Conservation (phyloP, 2,329 filamentous ascomycete genomes). For the Corynespora cassiicola region DNA sequence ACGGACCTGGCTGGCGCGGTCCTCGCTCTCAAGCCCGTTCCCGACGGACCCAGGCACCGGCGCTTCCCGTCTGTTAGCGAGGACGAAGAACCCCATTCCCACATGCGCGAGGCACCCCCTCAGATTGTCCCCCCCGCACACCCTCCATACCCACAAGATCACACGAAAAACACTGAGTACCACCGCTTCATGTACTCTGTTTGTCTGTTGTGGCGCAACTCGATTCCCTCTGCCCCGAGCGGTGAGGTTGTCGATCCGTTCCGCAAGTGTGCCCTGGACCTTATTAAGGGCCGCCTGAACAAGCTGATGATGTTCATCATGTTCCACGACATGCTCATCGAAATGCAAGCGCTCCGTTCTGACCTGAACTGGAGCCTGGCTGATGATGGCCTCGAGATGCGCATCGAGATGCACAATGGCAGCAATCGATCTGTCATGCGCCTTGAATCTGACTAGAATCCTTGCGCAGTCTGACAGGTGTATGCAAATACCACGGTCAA, state of each 20-base stretch:
- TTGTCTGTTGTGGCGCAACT: conserved; percentile 29
- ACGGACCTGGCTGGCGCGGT: conserved; percentile 11
- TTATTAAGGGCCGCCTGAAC: conserved; percentile 22
- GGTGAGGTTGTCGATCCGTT: conserved; percentile 17
- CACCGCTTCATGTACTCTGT: conserved; percentile 27
- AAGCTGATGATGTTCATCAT: conserved; percentile 16
- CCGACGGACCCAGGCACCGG: not conserved
- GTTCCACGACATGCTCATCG: conserved; percentile 22
- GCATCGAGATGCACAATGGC: not conserved
- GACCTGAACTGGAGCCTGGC: conserved; percentile 21
- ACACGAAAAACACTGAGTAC: conserved; percentile 3
- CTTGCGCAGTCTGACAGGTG: too few species aligned
- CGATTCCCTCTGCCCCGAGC: too few species aligned
- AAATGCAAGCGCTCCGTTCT: conserved; percentile 17
- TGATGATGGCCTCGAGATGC: conserved; percentile 27
- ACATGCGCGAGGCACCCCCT: not conserved
- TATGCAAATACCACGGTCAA: too few species aligned
- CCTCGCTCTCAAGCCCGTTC: conserved; percentile 9
- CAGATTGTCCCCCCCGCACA: not conserved
- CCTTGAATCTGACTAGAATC: too few species aligned
- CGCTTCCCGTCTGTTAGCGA: not conserved
- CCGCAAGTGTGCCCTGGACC: conserved; percentile 19
- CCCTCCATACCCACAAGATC: not conserved
- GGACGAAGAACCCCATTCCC: not conserved
- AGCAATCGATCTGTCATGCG: too few species aligned